Evolutionary conservation across 257 asterid genomes (phyloP).

Genomic region (Fraxinus americana): DNA sequence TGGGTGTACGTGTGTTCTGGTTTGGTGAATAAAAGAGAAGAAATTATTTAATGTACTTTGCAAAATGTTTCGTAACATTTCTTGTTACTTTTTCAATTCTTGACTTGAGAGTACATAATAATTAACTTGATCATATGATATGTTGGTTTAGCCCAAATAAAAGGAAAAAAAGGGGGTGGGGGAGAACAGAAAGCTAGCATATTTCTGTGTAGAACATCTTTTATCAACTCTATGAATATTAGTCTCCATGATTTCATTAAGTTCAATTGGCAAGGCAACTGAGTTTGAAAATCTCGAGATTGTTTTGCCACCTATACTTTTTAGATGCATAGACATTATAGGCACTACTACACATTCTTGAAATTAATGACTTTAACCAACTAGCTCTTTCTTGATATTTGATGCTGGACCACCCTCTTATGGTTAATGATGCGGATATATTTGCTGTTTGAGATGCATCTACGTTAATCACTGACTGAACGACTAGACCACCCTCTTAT

Average conservation of each 20-base stretch:
- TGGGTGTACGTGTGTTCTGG: not conserved
- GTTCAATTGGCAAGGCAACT: not conserved
- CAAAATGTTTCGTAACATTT: not conserved
- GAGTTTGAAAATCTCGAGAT: not conserved
- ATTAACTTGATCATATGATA: not conserved
- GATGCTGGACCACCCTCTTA: too few relatives aligned
- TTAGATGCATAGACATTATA: not conserved
- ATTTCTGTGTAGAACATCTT: too few relatives aligned
- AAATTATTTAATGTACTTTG: not conserved
- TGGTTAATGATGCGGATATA: not conserved
- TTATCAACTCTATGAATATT: too few relatives aligned
- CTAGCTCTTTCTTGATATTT: too few relatives aligned
- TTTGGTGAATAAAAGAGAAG: not conserved
- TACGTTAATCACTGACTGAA: not conserved
- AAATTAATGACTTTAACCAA: too few relatives aligned
- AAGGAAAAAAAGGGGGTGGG: too few relatives aligned
- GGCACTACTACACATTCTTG: not conserved
- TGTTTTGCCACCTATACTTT: too few relatives aligned
- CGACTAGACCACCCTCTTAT: not conserved
- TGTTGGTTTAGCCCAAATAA: not conserved
- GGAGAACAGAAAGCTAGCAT: too few relatives aligned
- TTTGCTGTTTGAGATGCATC: not conserved
- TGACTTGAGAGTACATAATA: not conserved
- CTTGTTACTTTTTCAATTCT: not conserved
- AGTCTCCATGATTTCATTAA: too few relatives aligned